Conservation (phyloP, 1,284 basidiomycete genomes). For the Thecaphora thlaspeos region DNA sequence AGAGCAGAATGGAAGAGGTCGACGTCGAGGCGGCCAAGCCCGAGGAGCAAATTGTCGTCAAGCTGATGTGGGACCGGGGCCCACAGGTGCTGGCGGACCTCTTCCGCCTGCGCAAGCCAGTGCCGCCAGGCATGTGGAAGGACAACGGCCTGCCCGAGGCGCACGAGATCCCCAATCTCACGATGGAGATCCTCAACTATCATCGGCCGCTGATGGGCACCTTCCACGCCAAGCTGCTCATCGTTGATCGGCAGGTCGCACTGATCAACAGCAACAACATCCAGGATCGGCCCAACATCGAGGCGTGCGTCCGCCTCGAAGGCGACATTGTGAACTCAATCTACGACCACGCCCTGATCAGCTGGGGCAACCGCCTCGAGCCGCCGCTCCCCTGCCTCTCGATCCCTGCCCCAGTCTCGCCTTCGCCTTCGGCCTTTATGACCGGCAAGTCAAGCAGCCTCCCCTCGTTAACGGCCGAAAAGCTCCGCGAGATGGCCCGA, state of each 20-base stretch:
- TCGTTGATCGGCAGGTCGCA: conserved; percentile 72
- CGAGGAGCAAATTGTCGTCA: conserved; percentile 48
- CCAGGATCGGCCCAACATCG: conserved; percentile 62
- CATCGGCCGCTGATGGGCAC: conserved; percentile 63
- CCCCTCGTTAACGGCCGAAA: conserved; percentile 31
- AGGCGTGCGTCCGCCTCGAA: conserved; percentile 60
- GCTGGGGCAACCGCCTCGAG: conserved; percentile 66
- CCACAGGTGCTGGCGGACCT: conserved; percentile 52
- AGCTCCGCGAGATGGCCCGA: conserved; percentile 32
- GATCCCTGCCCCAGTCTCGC: conserved; percentile 52
- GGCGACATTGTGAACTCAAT: conserved; percentile 71
- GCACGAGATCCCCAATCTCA: conserved; percentile 45
- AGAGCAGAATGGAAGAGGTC: conserved; percentile 11
- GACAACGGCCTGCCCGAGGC: conserved; percentile 48
- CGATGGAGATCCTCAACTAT: conserved; percentile 55
- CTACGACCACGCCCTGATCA: conserved; percentile 72
- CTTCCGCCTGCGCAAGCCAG: conserved; percentile 50
- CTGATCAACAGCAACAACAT: conserved; percentile 75
- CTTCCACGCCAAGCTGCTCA: conserved; percentile 75
- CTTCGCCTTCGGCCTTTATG: conserved; percentile 34
- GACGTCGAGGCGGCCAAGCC: conserved; percentile 21
- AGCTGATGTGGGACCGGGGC: conserved; percentile 57
- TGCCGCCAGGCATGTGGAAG: conserved; percentile 48
- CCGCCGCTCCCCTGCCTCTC: conserved; percentile 66
- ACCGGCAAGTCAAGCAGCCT: conserved; percentile 27